Percentiles rank a stretch among this genome's conserved stretches.
phyloP scores from a whole-genome alignment of 257 asterid genomes.

The Fraxinus excelsior region DNA sequence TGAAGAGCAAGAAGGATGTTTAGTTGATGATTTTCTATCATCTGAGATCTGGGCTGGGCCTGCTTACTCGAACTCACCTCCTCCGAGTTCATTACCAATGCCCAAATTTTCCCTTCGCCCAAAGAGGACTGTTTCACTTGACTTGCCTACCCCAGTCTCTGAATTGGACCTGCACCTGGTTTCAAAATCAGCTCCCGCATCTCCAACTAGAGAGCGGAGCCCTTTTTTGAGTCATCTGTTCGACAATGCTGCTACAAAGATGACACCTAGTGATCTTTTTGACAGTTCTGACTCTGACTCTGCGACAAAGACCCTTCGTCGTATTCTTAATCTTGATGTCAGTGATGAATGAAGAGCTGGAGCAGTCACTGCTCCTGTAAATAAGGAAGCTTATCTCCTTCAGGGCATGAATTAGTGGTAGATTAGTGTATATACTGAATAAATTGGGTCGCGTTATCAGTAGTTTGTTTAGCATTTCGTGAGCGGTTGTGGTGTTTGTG shows the following conservation, averaged over 20 bases:
- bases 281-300: slow-evolving; percentile 58
- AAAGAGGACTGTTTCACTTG: slow-evolving; percentile 70
- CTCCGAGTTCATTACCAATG: slow-evolving; percentile 83
- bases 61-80: slow-evolving; percentile 77
- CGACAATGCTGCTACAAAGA: slow-evolving; percentile 3
- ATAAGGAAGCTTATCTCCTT: slow-evolving; percentile 18
- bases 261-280: slow-evolving; percentile 32
- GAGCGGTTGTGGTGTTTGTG: slow-evolving; percentile 24
- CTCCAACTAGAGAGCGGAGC: slow-evolving; percentile 59
- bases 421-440: slow-evolving; percentile 42
- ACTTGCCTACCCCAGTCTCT: slow-evolving; percentile 49
- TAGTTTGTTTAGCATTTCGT: slow-evolving; percentile 22
- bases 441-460: slow-evolving; percentile 32
- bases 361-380: slow-evolving; percentile 32
- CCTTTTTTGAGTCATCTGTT: slow-evolving; percentile 28
- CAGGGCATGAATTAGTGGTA: slow-evolving; percentile 17
- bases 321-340: slow-evolving; percentile 77
- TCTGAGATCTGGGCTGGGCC: slow-evolving; percentile 98
- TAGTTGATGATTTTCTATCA: slow-evolving; percentile 36
- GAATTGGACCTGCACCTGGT: slow-evolving; percentile 47
- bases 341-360: slow-evolving; percentile 41
- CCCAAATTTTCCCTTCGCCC: slow-evolving; percentile 64
- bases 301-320: slow-evolving; percentile 80
- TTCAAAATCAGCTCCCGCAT: slow-evolving; percentile 73
- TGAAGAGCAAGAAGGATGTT: slow-evolving; percentile 25